Base-by-base conservation (phyloP, 306 rosid genomes). In the Castanea sativa region DNA sequence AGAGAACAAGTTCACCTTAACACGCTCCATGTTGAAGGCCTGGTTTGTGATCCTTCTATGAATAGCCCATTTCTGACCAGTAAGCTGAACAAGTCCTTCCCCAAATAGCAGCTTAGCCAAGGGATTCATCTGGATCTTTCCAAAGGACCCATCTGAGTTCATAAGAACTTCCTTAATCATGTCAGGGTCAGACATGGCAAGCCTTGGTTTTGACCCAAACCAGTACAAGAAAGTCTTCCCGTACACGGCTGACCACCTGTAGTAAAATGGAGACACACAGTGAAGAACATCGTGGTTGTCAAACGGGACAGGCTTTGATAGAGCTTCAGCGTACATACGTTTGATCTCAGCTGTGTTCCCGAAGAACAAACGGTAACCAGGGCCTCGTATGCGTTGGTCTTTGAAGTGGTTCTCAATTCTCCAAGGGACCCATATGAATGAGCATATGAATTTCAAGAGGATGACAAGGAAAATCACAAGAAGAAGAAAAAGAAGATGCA, bases 201-300 rank as follows among this genome's bases (percentile, higher is more conserved):
- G 77, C 64, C 95, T 80, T 18, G 98, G 91, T 1, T 51, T 82
- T 6, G 88, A 61, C 84, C 98, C 97, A 65, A 91, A 90, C 98
- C 90, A 91, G 82, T 86, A 85, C 2, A 93, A 35, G 70, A 90
- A 87, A 15, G 76, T 86, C 79, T 86, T 90, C 79, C 98, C 97
- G 68, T 90, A 89, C 88, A 77, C 51, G 69, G 56, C 11, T 20
- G 90, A 86, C 95, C 98, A 93, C 29, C 23, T 65, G 65, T 86
- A 76, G 88, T 87, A 89, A 55, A 85, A 89, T 13, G 98, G 95
- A 69, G 76, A 56, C 73, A 75, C 89, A 3, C 88, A 82, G 16
- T 67, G 68, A 16, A 84, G 61, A 69, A 91, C 78, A 59, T 91
- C 81, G 43, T 91, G 95, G 43, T 38, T 38, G 45, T 85, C 73